Evolutionary conservation across 108 stramenopile species (phyloP).

Genomic region (Schizochytrium sp.): DNA sequence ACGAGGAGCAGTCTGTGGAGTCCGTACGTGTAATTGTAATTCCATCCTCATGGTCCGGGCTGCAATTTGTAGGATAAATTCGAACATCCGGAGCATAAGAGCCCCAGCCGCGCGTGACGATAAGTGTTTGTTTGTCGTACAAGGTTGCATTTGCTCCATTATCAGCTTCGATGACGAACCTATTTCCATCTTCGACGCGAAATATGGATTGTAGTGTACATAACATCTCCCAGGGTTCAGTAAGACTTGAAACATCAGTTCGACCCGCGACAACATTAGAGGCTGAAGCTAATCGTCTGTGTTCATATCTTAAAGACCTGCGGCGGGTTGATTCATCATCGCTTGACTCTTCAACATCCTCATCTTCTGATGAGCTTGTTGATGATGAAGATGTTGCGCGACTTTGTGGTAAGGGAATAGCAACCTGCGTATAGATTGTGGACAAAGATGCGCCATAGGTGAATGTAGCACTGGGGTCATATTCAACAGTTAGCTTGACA

Average conservation of each 20-base stretch:
- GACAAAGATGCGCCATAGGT: conserved; percentile 4
- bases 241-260: neutral
- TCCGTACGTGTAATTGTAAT: conserved; percentile 7
- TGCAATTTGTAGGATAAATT: conserved; percentile 46
- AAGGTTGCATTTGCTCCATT: neutral
- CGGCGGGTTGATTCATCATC: neutral
- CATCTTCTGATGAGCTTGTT: neutral
- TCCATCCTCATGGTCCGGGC: conserved; percentile 41
- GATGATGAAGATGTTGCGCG: neutral
- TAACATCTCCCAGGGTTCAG: conserved; percentile 41
- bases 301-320: neutral
- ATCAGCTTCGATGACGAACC: neutral
- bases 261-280: neutral
- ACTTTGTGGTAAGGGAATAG: neutral
- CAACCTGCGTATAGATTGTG: conserved; percentile 3
- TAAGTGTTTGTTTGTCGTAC: conserved; percentile 12
- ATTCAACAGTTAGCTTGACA: neutral
- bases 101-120: neutral
- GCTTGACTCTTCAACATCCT: neutral
- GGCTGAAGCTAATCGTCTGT: neutral
- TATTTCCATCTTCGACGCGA: conserved; percentile 24
- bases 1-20: neutral
- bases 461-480: neutral
- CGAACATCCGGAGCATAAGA: conserved; percentile 53
- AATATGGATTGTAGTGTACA: neutral